Percentiles rank a stretch among this genome's conserved stretches.
Evolutionary conservation across 2,329 filamentous ascomycete genomes (phyloP).

Genomic region (Exophiala sp.): DNA sequence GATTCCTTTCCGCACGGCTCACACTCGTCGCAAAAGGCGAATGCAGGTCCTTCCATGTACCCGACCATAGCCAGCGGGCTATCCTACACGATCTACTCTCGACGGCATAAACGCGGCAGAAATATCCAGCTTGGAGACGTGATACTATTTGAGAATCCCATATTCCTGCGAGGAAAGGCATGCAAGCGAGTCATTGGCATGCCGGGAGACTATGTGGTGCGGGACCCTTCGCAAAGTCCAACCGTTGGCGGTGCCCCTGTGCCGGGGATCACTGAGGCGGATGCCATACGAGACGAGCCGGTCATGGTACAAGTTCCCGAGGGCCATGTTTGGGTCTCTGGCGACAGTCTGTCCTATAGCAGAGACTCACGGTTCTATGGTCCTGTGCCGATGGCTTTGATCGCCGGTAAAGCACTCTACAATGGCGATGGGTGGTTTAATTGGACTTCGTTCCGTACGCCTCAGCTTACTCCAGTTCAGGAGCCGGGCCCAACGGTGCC

Average conservation of each 20-base stretch:
- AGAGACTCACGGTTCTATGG: conserved; percentile 83
- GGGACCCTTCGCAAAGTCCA: conserved; percentile 33
- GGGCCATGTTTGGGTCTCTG: conserved; percentile 86
- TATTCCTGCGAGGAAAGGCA: conserved; percentile 54
- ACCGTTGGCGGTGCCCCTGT: conserved; percentile 21
- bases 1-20: not conserved
- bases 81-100: conserved; percentile 59
- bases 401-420: conserved; percentile 62
- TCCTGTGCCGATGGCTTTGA: conserved; percentile 74
- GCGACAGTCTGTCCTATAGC: conserved; percentile 79
- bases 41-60: conserved; percentile 73
- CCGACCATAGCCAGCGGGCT: conserved; percentile 71
- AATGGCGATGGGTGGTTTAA: conserved; percentile 24
- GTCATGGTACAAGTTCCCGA: conserved; percentile 60
- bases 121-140: conserved; percentile 72
- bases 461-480: conserved; percentile 10
- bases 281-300: conserved; percentile 28
- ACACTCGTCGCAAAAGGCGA: conserved; percentile 6
- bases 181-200: conserved; percentile 76
- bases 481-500: not conserved
- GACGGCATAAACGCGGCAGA: conserved; percentile 63
- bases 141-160: conserved; percentile 70
- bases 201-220: conserved; percentile 54
- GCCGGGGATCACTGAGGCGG: conserved; percentile 20
- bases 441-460: conserved; percentile 19